Base-by-base conservation (phyloP, 768 basidiomycete genomes). In the Lentinula lateritia region DNA sequence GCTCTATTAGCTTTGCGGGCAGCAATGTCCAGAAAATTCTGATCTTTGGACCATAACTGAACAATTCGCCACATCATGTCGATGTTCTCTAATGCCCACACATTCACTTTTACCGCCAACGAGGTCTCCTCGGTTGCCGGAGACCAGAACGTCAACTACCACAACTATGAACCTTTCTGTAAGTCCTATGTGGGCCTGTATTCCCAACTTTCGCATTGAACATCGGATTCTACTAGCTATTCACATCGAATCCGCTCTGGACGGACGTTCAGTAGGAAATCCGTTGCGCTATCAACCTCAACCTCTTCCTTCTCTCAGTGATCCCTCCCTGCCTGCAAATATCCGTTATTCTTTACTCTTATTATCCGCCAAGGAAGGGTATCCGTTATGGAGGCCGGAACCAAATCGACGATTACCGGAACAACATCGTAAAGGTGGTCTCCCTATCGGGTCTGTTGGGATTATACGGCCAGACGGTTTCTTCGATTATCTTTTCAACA, bases 391-490 rank as follows among this genome's bases (percentile, higher is more conserved):
- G 69, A 65, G 63, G 7, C 72, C 72, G 15, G 69, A 72, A 50
- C 66, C 65, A 38, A 66, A 65, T 28, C 53, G 48, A 41, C 63
- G 48, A 9, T 48, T 64, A 18, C 64, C 63, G 23, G 54, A 59
- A 6, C 62, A 65, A 42, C 62, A 61, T 54, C 62, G 61, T 55
- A 62, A 59, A 5, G 54, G 61, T 39, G 71, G 71, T 0, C 65
- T 69, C 38, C 64, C 52, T 12, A 73, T 74, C 50, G 72, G 72
- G 7, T 71, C 74, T 38, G 70, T 72, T 34, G 70, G 73, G 12
- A 63, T 71, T 16, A 63, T 74, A n/a, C 59, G 70, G 10, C 65
- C 65, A 34, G 61, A 66, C 43, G 71, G 70, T 45, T 58, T 60
- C 15, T 61, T 61, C 48, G 60, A 61, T 36, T 52, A 52, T 42